Conservation (phyloP, 2,329 filamentous ascomycete genomes). For the Zalaria sp. region DNA sequence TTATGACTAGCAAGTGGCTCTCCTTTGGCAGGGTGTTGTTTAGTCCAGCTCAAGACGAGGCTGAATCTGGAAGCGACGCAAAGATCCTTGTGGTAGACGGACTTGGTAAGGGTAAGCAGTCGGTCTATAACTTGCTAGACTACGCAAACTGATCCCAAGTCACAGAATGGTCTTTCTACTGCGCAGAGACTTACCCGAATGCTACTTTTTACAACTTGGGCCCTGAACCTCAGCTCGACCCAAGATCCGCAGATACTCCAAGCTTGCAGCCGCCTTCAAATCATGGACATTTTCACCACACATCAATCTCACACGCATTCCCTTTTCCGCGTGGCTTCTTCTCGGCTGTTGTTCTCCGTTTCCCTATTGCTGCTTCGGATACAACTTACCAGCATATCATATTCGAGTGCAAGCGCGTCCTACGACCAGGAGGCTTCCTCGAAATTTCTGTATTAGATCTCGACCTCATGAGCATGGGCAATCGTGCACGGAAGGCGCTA, state of each 20-base stretch:
- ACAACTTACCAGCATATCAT: constrained; percentile 56
- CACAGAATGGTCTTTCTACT: constrained; percentile 71
- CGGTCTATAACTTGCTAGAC: not conserved
- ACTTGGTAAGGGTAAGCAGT: constrained; percentile 49
- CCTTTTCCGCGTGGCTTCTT: constrained; percentile 68
- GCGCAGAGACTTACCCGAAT: constrained; percentile 62
- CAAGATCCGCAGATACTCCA: constrained; percentile 3
- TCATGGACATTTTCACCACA: constrained; percentile 60
- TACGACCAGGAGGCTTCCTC: constrained; percentile 66
- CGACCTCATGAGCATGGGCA: constrained; percentile 73
- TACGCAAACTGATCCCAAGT: constrained; percentile 3
- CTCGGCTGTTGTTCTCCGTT: constrained; percentile 61
- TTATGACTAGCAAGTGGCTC: constrained; percentile 80
- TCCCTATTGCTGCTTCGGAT: constrained; percentile 56
- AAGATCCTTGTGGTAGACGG: constrained; percentile 68
- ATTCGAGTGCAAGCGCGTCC: constrained; percentile 60
- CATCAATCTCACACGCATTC: constrained; percentile 48
- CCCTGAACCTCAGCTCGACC: constrained; percentile 12
- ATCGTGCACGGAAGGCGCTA: constrained; percentile 51
- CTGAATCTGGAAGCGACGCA: constrained; percentile 44
- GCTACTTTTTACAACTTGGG: constrained; percentile 63
- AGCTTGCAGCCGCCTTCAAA: constrained; percentile 34
- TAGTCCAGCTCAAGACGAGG: constrained; percentile 61
- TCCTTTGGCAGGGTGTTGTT: constrained; percentile 75
- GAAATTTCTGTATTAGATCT: constrained; percentile 66